Evolutionary conservation across 1,284 basidiomycete species (phyloP).

Genomic region (Bjerkandera adusta): DNA sequence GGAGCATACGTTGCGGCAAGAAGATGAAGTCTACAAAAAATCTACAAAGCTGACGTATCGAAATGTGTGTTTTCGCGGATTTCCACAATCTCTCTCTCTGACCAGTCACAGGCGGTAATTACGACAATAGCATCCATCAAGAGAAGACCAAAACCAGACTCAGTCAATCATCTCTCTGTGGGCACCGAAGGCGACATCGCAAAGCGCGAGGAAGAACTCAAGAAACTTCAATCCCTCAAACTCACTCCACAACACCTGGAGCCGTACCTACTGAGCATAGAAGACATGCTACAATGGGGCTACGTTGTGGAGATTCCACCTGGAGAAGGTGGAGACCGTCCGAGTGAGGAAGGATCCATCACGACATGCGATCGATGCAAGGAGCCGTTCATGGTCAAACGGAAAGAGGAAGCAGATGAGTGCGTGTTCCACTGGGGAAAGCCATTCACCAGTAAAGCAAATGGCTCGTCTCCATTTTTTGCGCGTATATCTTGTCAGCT

Average conservation of each 20-base stretch:
- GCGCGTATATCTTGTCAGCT: constrained; percentile 6
- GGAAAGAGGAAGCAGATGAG: constrained; percentile 53
- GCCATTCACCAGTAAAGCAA: constrained; percentile 51
- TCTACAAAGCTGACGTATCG: constrained; percentile 78
- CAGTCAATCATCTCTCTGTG: constrained; percentile 67
- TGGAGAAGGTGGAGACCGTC: constrained; percentile 57
- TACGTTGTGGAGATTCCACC: constrained; percentile 72
- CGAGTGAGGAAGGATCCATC: constrained; percentile 64
- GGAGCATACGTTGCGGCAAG: constrained; percentile 76
- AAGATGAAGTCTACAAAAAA: constrained; percentile 71
- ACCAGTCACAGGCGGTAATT: constrained; percentile 60
- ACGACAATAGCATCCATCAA: constrained; percentile 72
- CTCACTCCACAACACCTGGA: constrained; percentile 57
- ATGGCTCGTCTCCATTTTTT: constrained; percentile 40
- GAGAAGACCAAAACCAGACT: constrained; percentile 63
- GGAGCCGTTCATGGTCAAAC: constrained; percentile 65
- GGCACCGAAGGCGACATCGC: constrained; percentile 75
- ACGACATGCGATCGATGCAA: constrained; percentile 79
- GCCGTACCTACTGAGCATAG: constrained; percentile 54
- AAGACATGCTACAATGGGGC: constrained; percentile 63
- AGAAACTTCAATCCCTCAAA: constrained; percentile 53
- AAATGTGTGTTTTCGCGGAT: constrained; percentile 47
- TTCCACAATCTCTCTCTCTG: background rate
- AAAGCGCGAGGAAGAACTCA: constrained; percentile 56
- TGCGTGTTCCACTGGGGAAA: constrained; percentile 87